Conservation (phyloP, 2,329 filamentous ascomycete species). For the Periconia sp. region DNA sequence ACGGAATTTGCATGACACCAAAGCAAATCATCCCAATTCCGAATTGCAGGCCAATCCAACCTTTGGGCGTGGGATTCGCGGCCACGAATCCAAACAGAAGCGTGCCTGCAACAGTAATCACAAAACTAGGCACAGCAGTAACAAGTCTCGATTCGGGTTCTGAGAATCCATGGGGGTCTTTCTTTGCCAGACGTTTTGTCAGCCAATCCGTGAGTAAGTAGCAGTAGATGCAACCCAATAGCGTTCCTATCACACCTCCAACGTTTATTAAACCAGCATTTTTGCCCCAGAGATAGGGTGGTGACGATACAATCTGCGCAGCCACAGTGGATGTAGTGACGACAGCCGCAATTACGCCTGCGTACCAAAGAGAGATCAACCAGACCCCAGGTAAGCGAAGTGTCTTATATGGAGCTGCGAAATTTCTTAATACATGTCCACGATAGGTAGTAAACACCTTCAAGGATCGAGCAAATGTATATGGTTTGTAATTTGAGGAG, state of each 20-base stretch:
- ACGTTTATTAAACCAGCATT: slow-evolving; percentile 44
- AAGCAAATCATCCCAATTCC: slow-evolving; percentile 45
- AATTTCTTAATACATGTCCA: slow-evolving; percentile 35
- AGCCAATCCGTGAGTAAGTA: slow-evolving; percentile 43
- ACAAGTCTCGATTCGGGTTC: slow-evolving; percentile 46
- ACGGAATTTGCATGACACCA: slow-evolving; percentile 46
- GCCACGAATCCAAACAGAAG: slow-evolving; percentile 45
- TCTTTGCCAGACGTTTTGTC: slow-evolving; percentile 40
- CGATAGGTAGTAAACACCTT: slow-evolving; percentile 36
- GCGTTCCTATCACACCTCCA: slow-evolving; percentile 41
- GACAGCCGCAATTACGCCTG: slow-evolving; percentile 45
- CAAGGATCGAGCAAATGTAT: slow-evolving; percentile 41
- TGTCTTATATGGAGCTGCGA: slow-evolving; percentile 41
- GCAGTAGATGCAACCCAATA: slow-evolving; percentile 40
- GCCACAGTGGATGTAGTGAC: slow-evolving; percentile 44
- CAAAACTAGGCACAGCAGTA: slow-evolving; percentile 42
- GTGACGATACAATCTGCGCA: slow-evolving; percentile 39
- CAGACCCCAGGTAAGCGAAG: slow-evolving; percentile 46
- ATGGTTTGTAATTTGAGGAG: slow-evolving; percentile 20
- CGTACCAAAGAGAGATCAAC: slow-evolving; percentile 47
- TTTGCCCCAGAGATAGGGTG: slow-evolving; percentile 47
- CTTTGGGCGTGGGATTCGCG: slow-evolving; percentile 36
- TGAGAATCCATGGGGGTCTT: slow-evolving; percentile 38
- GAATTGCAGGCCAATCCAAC: slow-evolving; percentile 45
- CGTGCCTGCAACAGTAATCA: slow-evolving; percentile 42